Base-by-base conservation (phyloP, 257 asterid genomes). In the Solanum infundibuliforme region DNA sequence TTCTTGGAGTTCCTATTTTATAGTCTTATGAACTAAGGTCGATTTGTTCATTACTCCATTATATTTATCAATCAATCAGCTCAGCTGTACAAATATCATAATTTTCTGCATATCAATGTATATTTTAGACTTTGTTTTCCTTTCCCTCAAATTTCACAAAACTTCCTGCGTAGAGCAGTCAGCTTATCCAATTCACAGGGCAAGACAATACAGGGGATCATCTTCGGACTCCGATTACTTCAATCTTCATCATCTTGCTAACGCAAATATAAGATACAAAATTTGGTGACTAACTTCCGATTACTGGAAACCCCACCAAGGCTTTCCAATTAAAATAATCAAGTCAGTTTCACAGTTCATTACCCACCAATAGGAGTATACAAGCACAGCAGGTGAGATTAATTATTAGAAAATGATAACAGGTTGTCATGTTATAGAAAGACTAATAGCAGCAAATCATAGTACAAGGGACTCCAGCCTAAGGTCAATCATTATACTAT, bases 1-100 rank as follows among this genome's bases (percentile, higher is more conserved):
- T 90, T 86, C 92, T 12, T 10, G 98, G 98, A 12, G 91, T 95
- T 13, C 75, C 93, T 3, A 76, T 91, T 8, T 88, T 93, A 11
- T 87, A 87, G 86, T 39, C 87, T 12, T 58, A 72, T 55, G 65
- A 55, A 55, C 66, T 20, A 8, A 60, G 13, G 48, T 25, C 38
- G 75, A 71, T 48, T 76, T 27, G 60, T 84, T 58, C 39, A 12
- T 11, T 62, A 38, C 43, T 38, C 43, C 43, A 14, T 77, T 77
- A 8, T 52, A 14, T 5, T 5, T 43, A 77, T 25, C 43, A 52
- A 48, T 48, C 60, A 14, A 41, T 36, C 3, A 36, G 43, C 43
- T 43, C 65, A 43, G 66, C 36, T 46, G 68, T 46, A 81, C 41
- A 46, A 8, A 81, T 27, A 10, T 43, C 18, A 25, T 16, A 25